Conservation (phyloP, 805 yeast genomes). For the Alloascoidea africana region DNA sequence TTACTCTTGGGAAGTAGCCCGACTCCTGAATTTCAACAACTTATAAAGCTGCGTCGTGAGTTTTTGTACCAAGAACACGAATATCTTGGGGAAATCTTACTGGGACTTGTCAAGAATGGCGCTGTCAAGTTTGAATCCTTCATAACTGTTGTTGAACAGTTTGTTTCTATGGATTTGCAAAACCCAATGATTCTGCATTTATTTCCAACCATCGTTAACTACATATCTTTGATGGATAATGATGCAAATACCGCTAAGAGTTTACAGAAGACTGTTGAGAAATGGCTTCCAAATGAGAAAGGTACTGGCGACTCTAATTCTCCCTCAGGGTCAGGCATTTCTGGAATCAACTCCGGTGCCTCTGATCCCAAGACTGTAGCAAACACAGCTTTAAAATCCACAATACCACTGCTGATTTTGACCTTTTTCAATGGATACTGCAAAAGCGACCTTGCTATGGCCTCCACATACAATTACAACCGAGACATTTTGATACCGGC, state of each 20-base stretch:
- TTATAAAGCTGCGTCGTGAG: slow-evolving; percentile 42
- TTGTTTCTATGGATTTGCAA: slow-evolving; percentile 34
- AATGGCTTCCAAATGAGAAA: not conserved
- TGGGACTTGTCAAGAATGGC: slow-evolving; percentile 29
- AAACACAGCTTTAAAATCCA: not conserved
- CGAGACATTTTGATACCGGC: slow-evolving; percentile 13
- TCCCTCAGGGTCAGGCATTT: too few species aligned
- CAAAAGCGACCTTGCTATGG: slow-evolving; percentile 3
- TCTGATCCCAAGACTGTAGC: not conserved
- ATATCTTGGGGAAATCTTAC: slow-evolving; percentile 47
- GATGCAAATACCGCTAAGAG: not conserved
- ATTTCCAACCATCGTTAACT: slow-evolving; percentile 27
- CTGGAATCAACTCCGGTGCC: too few species aligned
- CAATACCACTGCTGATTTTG: not conserved
- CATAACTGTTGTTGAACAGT: slow-evolving; percentile 25
- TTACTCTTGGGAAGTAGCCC: slow-evolving; percentile 32
- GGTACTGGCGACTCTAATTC: too few species aligned
- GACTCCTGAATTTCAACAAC: slow-evolving; percentile 29
- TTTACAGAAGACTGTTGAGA: not conserved
- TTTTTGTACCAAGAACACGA: slow-evolving; percentile 58
- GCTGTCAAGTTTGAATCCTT: slow-evolving; percentile 20
- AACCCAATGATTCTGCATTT: slow-evolving; percentile 53
- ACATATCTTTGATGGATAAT: slow-evolving; percentile 4
- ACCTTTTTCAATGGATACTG: not conserved
- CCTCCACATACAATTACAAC: slow-evolving; percentile 8